These are phyloP conservation scores for Fusarium falciforme DNA, from an alignment of 2,329 filamentous ascomycete genomes.

Conservation along the genomic window DNA sequence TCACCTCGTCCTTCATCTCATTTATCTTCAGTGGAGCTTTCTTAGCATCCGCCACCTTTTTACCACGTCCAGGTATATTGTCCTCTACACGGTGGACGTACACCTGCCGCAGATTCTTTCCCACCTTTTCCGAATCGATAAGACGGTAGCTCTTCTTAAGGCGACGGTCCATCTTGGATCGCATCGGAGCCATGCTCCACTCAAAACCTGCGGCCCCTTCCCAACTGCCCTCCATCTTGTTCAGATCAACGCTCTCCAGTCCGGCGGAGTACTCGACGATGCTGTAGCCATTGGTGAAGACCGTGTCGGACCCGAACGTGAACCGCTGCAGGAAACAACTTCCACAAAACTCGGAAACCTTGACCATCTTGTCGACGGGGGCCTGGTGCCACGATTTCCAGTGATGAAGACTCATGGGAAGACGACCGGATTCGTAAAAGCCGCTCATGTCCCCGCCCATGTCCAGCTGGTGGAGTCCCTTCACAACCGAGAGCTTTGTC, in stretches of 20 bases:
- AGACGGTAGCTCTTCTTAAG: slow-evolving; percentile 66
- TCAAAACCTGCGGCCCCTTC: slow-evolving; percentile 60
- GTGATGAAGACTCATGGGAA: slow-evolving; percentile 70
- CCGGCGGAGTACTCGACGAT: slow-evolving; percentile 60
- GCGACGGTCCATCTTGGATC: slow-evolving; percentile 47
- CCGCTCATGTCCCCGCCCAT: slow-evolving; percentile 65
- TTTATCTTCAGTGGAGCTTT: slow-evolving; percentile 26
- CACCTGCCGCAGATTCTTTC: slow-evolving; percentile 63
- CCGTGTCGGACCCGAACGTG: slow-evolving; percentile 57
- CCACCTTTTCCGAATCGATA: slow-evolving; percentile 55
- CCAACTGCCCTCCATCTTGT: slow-evolving; percentile 67
- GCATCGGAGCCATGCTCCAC: slow-evolving; percentile 65
- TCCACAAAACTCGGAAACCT: slow-evolving; percentile 64
- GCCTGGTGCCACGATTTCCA: slow-evolving; percentile 71
- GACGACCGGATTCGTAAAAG: slow-evolving; percentile 68
- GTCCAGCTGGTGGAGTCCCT: slow-evolving; percentile 68
- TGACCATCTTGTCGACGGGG: slow-evolving; percentile 62
- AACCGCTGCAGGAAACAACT: slow-evolving; percentile 69
- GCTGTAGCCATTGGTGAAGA: slow-evolving; percentile 71
- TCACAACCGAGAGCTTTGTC: slow-evolving; percentile 65
- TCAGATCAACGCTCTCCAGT: slow-evolving; percentile 54
- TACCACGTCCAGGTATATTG: slow-evolving; percentile 47
- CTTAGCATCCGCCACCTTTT: slow-evolving; percentile 40
- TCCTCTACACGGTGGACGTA: slow-evolving; percentile 61
- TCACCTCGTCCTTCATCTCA: slow-evolving; percentile 55